Evolutionary conservation across 2,329 filamentous ascomycete species (phyloP).

Genomic region (Thielaviopsis punctulata): DNA sequence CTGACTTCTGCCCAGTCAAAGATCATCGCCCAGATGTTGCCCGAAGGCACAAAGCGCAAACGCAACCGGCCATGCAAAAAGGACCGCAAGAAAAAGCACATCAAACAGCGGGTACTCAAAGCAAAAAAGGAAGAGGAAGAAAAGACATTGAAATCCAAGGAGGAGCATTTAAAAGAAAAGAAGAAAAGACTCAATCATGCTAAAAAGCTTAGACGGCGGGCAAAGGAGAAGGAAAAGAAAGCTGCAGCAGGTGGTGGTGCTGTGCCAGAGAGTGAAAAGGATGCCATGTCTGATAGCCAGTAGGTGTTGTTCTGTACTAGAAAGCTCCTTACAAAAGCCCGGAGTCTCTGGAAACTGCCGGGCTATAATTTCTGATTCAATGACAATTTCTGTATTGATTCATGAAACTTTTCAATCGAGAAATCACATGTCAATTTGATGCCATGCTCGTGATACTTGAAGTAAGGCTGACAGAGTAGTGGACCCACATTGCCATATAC

Average conservation of each 20-base stretch:
- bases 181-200: constrained; percentile 43
- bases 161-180: constrained; percentile 35
- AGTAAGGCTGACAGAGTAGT: neutral
- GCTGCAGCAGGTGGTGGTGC: neutral
- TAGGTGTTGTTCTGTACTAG: neutral
- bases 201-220: constrained; percentile 41
- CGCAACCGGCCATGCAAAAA: constrained; percentile 35
- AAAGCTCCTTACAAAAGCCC: too few species aligned
- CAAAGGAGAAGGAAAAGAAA: constrained; percentile 40
- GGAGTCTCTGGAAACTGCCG: too few species aligned
- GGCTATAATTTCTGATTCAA: too few species aligned
- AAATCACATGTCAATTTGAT: neutral
- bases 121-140: constrained; percentile 23
- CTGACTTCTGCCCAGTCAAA: constrained; percentile 11
- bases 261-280: neutral
- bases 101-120: constrained; percentile 25
- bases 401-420: too few species aligned
- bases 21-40: neutral
- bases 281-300: neutral
- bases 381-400: too few species aligned
- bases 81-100: constrained; percentile 33
- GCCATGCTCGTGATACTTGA: neutral
- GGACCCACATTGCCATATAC: neutral
- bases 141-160: constrained; percentile 25
- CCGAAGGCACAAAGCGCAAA: neutral